Conservation (phyloP, 345 rosid species). For the Theobroma cacao region DNA sequence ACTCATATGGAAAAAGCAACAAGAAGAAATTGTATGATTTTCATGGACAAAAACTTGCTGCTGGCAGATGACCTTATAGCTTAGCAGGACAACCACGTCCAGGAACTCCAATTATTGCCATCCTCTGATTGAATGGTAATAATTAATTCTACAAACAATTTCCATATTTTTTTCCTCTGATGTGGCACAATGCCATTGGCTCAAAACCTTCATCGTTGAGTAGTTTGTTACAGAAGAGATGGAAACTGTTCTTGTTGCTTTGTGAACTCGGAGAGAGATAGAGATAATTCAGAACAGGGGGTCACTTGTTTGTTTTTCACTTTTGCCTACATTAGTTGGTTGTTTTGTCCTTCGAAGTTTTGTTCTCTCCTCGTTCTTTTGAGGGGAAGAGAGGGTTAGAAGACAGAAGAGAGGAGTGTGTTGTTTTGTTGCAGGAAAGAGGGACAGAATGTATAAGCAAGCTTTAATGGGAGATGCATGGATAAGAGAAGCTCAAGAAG, state of each 20-base stretch:
- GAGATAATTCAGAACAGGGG: not conserved
- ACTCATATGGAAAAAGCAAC: not conserved
- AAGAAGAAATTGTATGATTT: not conserved
- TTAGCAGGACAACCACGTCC: not conserved
- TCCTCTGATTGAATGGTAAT: not conserved
- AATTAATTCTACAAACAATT: not conserved
- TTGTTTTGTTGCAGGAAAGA: not conserved
- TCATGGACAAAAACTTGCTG: not conserved
- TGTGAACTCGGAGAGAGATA: not conserved
- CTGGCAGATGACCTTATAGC: not conserved
- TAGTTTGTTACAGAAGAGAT: not conserved
- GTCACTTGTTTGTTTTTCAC: not conserved
- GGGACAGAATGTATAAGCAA: conserved; percentile 13
- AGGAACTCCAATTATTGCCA: not conserved
- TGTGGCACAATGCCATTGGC: not conserved
- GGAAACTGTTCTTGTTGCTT: not conserved
- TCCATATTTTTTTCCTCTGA: not conserved
- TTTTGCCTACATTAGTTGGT: not conserved
- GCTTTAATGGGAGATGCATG: conserved; percentile 38
- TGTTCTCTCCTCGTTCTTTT: not conserved
- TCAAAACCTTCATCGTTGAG: not conserved
- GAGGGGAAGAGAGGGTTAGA: not conserved
- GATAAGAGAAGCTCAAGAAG: conserved; percentile 56
- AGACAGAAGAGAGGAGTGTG: not conserved
- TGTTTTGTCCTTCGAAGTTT: not conserved